phyloP scores from a whole-genome alignment of 805 yeast genomes.

The Millerozyma acaciae region DNA sequence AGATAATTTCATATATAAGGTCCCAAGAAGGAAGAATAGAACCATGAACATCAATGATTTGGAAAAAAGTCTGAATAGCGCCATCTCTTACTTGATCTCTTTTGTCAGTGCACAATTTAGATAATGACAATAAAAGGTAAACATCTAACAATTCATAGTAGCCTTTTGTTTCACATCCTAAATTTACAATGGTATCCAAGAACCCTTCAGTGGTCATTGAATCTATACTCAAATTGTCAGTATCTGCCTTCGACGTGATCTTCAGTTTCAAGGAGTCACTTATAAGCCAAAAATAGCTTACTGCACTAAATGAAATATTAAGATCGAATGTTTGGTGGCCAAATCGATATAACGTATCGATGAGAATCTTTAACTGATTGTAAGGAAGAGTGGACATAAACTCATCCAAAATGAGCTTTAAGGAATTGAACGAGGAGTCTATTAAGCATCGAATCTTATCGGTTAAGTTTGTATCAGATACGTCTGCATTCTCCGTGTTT shows the following conservation, averaged over 20 bases:
- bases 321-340: slow-evolving; percentile 68
- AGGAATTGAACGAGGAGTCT: slow-evolving; percentile 72
- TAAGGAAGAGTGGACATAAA: slow-evolving; percentile 71
- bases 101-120: slow-evolving; percentile 58
- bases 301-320: slow-evolving; percentile 86
- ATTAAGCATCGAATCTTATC: slow-evolving; percentile 52
- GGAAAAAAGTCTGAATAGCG: slow-evolving; percentile 81
- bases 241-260: slow-evolving; percentile 5
- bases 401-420: slow-evolving; percentile 82
- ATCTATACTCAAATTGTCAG: not conserved
- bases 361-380: slow-evolving; percentile 56
- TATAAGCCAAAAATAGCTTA: slow-evolving; percentile 87
- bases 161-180: slow-evolving; percentile 6
- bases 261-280: slow-evolving; percentile 59
- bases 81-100: slow-evolving; percentile 86
- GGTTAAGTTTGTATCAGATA: slow-evolving; percentile 27
- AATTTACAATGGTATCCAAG: slow-evolving; percentile 6
- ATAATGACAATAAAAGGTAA: slow-evolving; percentile 57
- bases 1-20: slow-evolving; percentile 59
- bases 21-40: slow-evolving; percentile 57
- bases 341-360: slow-evolving; percentile 70
- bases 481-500: slow-evolving; percentile 14
- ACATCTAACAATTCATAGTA: slow-evolving; percentile 17
- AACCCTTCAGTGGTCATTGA: slow-evolving; percentile 1
- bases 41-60: slow-evolving; percentile 74